These are phyloP conservation scores for Hypseocharis bilobata DNA, from an alignment of 441 rosid genomes.

Conservation along the genomic window DNA sequence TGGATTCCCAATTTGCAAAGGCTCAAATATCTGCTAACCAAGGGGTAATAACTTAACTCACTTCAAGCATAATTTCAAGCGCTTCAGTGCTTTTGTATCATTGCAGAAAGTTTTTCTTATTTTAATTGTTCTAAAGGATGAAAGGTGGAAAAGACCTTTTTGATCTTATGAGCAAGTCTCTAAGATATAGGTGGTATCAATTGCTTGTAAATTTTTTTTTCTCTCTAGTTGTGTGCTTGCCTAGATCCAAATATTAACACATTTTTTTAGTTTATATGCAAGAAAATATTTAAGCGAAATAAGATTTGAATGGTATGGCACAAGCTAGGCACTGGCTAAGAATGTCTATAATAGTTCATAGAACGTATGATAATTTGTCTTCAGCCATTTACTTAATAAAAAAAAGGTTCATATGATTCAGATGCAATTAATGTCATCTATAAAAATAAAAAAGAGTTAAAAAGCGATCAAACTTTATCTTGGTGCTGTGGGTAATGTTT, in stretches of 20 bases:
- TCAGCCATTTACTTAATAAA: too few relatives aligned
- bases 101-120: not conserved
- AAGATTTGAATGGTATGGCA: not conserved
- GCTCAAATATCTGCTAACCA: conserved; percentile 41
- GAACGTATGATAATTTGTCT: too few relatives aligned
- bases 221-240: not conserved
- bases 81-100: not conserved
- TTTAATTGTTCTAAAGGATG: not conserved
- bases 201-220: not conserved
- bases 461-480: too few relatives aligned
- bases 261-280: not conserved
- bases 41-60: conserved; percentile 33
- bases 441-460: too few relatives aligned
- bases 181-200: not conserved
- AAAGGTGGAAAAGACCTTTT: not conserved
- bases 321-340: too few relatives aligned
- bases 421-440: too few relatives aligned
- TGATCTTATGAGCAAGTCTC: too few relatives aligned
- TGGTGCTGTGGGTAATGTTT: too few relatives aligned
- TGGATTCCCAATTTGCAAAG: conserved; percentile 37
- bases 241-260: not conserved
- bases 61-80: not conserved
- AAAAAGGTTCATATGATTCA: too few relatives aligned
- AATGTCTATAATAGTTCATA: not conserved
- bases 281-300: not conserved